Conservation (phyloP, 2,329 filamentous ascomycete genomes). For the Fusarium nygamai region DNA sequence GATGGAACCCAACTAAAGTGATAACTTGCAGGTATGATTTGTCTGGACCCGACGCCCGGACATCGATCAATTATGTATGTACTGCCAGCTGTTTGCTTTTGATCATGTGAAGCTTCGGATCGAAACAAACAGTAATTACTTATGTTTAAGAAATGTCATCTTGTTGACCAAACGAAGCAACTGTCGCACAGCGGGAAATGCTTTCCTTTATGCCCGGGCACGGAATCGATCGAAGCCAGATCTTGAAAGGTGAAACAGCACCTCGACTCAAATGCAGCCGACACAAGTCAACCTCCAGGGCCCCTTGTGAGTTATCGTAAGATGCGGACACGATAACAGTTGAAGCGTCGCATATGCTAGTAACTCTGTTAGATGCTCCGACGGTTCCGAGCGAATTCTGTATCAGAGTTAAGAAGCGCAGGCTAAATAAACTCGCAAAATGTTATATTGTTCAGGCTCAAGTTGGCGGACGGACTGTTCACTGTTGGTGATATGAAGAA, state of each 20-base stretch:
- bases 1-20: neutral
- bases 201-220: neutral
- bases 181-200: conserved; percentile 10
- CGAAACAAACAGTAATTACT: neutral
- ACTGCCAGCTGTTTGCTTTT: neutral
- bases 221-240: conserved; percentile 22
- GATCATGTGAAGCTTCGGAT: neutral
- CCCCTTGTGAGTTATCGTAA: conserved; percentile 25
- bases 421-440: neutral
- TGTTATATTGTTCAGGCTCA: neutral
- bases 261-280: neutral
- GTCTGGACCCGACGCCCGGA: neutral
- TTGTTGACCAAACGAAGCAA: neutral
- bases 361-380: neutral
- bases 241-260: conserved; percentile 34
- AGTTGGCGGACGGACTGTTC: neutral
- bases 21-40: conserved; percentile 6
- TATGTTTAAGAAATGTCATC: neutral
- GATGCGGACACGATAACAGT: conserved; percentile 21
- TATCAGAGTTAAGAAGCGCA: neutral
- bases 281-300: neutral
- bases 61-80: neutral
- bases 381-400: neutral
- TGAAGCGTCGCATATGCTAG: conserved; percentile 1
- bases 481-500: conserved; percentile 1